A percentile compares a stretch with the other conserved stretches of the same genome.
Conservation (phyloP, 2,329 filamentous ascomycete genomes). For the Aotearoamyces nothofagi region DNA sequence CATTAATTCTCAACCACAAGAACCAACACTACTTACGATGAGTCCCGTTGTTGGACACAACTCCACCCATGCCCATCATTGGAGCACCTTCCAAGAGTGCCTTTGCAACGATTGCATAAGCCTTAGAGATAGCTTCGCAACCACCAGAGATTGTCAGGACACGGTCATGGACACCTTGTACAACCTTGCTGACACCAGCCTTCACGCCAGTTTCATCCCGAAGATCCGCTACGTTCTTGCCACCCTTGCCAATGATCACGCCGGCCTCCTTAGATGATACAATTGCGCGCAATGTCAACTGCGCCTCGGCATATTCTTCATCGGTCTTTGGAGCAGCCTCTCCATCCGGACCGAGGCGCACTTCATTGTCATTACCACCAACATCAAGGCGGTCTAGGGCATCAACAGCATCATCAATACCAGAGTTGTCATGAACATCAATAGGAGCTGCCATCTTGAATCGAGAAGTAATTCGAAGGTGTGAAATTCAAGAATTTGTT, state of each 20-base stretch:
- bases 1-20: too few species aligned
- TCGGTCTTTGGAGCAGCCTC: slow-evolving; percentile 80
- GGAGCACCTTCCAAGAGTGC: slow-evolving; percentile 86
- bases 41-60: slow-evolving; percentile 75
- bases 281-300: slow-evolving; percentile 89
- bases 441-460: background rate
- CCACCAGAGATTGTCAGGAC: slow-evolving; percentile 90
- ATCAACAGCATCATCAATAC: slow-evolving; percentile 38
- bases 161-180: slow-evolving; percentile 91
- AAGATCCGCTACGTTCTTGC: slow-evolving; percentile 95
- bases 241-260: slow-evolving; percentile 96
- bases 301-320: slow-evolving; percentile 86
- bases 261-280: slow-evolving; percentile 98
- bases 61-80: slow-evolving; percentile 88
- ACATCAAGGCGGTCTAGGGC: slow-evolving; percentile 51
- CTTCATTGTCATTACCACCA: slow-evolving; percentile 35
- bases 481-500: too few species aligned
- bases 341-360: slow-evolving; percentile 52
- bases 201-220: slow-evolving; percentile 96
- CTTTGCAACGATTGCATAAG: slow-evolving; percentile 86
- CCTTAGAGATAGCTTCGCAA: slow-evolving; percentile 76
- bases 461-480: background rate
- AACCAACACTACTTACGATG: slow-evolving; percentile 57
- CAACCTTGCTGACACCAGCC: slow-evolving; percentile 96
- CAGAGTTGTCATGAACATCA: slow-evolving; percentile 9